These are phyloP conservation scores for Raffaelea deltoideospora DNA, from an alignment of 2,329 filamentous ascomycete species.

Conservation along the genomic window DNA sequence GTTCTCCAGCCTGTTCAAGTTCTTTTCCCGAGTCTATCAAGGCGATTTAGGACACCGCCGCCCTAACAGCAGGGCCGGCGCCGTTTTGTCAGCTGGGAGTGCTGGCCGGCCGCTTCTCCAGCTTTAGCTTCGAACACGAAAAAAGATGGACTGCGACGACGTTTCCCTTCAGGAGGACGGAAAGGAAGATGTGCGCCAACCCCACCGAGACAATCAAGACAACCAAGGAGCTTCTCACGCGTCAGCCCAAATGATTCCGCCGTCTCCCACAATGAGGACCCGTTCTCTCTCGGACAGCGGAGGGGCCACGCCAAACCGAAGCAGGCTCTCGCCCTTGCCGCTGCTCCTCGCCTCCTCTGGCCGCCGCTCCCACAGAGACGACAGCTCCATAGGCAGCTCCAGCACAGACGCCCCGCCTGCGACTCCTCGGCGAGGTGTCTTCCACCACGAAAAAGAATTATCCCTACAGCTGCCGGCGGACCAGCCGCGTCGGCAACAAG, in stretches of 20 bases:
- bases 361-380: conserved; percentile 48
- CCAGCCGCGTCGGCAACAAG: background rate
- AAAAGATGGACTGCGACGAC: conserved; percentile 14
- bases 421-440: conserved; percentile 53
- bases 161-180: conserved; percentile 7
- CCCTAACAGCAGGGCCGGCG: too few relatives aligned
- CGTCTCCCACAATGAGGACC: conserved; percentile 34
- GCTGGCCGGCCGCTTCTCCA: too few relatives aligned
- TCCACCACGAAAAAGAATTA: conserved; percentile 47
- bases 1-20: too few relatives aligned
- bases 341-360: conserved; percentile 34
- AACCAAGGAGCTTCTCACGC: background rate
- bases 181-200: conserved; percentile 5
- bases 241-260: conserved; percentile 3
- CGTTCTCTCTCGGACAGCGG: conserved; percentile 52
- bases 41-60: too few relatives aligned
- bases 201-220: background rate
- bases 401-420: conserved; percentile 41
- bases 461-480: conserved; percentile 44
- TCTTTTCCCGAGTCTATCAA: too few relatives aligned
- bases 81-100: too few relatives aligned
- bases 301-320: conserved; percentile 25
- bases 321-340: conserved; percentile 41
- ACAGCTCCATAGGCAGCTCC: conserved; percentile 35
- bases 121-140: too few relatives aligned